Evolutionary conservation across 106 monocot genomes (phyloP), one percentile per base, ranked within the genome.

Genomic region (Allium sativum): DNA sequence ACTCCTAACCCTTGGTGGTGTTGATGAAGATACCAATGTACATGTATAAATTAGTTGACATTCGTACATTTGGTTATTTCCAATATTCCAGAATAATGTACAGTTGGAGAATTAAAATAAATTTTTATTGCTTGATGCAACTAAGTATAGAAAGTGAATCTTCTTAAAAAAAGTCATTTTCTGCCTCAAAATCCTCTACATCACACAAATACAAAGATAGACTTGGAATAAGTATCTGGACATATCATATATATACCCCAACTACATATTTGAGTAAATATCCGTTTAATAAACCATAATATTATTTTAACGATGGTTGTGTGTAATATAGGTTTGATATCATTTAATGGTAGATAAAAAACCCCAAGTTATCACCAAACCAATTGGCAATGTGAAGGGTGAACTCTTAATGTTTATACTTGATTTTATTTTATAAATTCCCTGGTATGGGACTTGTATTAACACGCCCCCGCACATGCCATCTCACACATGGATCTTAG

Each of bases 241-340:
- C 31, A 61, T 45, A 11, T 12, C 14, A 12, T 12, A 58, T 13
- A 12, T 40, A 31, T 41, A 41, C 1, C 31, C 31, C 31, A 31
- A 31, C 31, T 31, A 31, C 31, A 31, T 31, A n/a, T 31, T 31
- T 31, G 31, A 31, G 5, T 31, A 31, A 31, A 31, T 56, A 6
- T 40, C 8, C 12, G 15, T 53, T 53, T 53, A 12, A 42, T n/a
- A 42, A 41, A 12, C 40, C 31, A 31, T 42, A 13, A 41, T 17
- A 18, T 40, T 58, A 58, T 15, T 40, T n/a, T 15, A 0, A 58
- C 13, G 42, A 41, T 6, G 3, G 3, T 15, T 6, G 8, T 10
- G 22, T 13, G 41, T 58, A 55, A 19, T 62, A 68, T 65, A 92
- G 92, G 82, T 93, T 43, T 77, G 84, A 55, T 31, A 58, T 19